Percentiles rank a stretch among this genome's conserved stretches.
phyloP scores from a whole-genome alignment of 2,329 filamentous ascomycete genomes.

The Aspergillus flavus region DNA sequence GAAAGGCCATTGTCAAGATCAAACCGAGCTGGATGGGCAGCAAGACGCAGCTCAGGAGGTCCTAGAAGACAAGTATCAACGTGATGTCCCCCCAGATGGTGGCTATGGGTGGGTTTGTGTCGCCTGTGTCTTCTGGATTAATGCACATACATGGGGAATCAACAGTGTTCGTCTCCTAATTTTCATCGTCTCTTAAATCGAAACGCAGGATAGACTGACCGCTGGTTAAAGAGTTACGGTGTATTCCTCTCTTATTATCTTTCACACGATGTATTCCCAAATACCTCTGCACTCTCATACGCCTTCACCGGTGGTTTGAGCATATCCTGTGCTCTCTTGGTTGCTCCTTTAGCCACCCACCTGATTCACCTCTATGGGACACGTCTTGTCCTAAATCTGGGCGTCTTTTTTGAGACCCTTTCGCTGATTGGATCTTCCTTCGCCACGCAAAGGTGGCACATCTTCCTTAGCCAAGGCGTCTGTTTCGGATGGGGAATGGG shows the following conservation, averaged over 20 bases:
- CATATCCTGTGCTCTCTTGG: slow-evolving; percentile 59
- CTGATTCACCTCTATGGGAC: slow-evolving; percentile 57
- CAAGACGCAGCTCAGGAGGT: slow-evolving; percentile 16
- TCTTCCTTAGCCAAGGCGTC: slow-evolving; percentile 62
- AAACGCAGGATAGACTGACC: slow-evolving; percentile 6
- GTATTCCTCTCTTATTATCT: slow-evolving; percentile 65
- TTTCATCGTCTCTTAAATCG: not conserved
- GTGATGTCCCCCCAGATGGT: slow-evolving; percentile 52
- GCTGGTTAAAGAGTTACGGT: slow-evolving; percentile 46
- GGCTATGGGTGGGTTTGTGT: slow-evolving; percentile 67
- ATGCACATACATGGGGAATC: slow-evolving; percentile 74
- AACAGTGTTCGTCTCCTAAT: slow-evolving; percentile 56
- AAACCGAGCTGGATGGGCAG: slow-evolving; percentile 13
- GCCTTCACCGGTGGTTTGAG: slow-evolving; percentile 64
- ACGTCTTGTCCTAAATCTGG: slow-evolving; percentile 57
- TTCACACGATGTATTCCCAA: slow-evolving; percentile 56
- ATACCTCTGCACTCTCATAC: slow-evolving; percentile 57
- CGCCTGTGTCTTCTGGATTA: slow-evolving; percentile 59
- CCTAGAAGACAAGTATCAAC: slow-evolving; percentile 34
- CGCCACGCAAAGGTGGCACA: slow-evolving; percentile 59
- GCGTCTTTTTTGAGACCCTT: slow-evolving; percentile 57
- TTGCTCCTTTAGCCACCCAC: slow-evolving; percentile 59
- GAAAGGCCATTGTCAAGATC: not conserved
- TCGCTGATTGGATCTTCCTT: slow-evolving; percentile 62
- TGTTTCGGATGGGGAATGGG: slow-evolving; percentile 67